A percentile compares a stretch with the other conserved stretches of the same genome.
These are phyloP conservation scores for Neurospora africana DNA, from an alignment of 495 filamentous ascomycete species.

Conservation along the genomic window DNA sequence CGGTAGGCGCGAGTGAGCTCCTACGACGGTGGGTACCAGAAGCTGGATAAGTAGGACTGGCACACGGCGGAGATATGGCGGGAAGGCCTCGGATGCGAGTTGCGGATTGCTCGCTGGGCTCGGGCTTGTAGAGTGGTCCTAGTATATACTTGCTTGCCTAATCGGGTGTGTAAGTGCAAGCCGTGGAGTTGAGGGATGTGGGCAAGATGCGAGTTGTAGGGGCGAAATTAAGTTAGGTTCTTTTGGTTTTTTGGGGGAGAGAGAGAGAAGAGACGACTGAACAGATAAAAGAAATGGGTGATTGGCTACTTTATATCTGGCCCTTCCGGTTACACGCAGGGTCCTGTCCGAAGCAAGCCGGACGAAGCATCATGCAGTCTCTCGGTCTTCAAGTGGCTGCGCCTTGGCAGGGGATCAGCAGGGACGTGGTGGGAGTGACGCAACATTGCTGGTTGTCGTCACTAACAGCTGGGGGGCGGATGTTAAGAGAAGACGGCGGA, in stretches of 20 bases:
- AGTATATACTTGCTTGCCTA: constrained; percentile 48
- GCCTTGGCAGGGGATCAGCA: constrained; percentile 9
- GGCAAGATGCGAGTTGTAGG: not conserved
- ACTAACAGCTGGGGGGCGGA: not conserved
- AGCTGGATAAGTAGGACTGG: constrained; percentile 14
- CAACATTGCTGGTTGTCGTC: not conserved
- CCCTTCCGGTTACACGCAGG: not conserved
- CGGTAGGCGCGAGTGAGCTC: constrained; percentile 1
- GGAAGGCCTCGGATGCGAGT: constrained; percentile 11
- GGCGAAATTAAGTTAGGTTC: not conserved
- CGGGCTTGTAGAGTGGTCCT: constrained; percentile 35
- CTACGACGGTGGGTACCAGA: not conserved
- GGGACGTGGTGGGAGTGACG: constrained; percentile 14
- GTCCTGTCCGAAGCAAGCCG: not conserved
- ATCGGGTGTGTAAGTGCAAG: not conserved
- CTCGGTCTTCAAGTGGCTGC: not conserved
- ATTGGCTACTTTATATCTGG: not conserved
- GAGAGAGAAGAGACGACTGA: not conserved
- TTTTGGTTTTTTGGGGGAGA: not conserved
- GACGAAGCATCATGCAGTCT: not conserved
- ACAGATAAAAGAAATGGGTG: not conserved
- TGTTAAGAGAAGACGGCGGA: not conserved
- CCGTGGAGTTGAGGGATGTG: not conserved
- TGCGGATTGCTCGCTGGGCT: constrained; percentile 21
- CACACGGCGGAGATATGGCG: constrained; percentile 25